Evolutionary conservation across 1,284 basidiomycete genomes (phyloP).

Genomic region (Agaricales sp.): DNA sequence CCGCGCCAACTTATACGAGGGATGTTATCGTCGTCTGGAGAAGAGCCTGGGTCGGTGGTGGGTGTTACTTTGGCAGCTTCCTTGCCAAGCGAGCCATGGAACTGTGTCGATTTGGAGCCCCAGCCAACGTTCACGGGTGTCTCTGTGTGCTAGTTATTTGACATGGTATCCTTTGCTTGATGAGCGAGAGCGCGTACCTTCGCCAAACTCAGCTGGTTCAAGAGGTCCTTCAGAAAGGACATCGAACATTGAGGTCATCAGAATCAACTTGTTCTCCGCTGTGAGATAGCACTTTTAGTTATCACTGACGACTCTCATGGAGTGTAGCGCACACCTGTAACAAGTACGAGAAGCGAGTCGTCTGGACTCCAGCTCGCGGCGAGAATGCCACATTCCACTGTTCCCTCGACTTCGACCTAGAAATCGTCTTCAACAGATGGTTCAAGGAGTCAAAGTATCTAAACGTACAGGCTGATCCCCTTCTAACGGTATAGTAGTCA

Average conservation of each 20-base stretch:
- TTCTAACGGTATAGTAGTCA: slow-evolving; percentile 54
- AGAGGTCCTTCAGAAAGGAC: slow-evolving; percentile 75
- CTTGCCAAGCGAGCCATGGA: slow-evolving; percentile 94
- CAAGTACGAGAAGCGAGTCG: slow-evolving; percentile 72
- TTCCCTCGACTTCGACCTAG: slow-evolving; percentile 73
- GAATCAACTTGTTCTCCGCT: slow-evolving; percentile 75
- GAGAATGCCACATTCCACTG: slow-evolving; percentile 76
- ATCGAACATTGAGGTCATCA: slow-evolving; percentile 88
- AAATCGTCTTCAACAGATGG: slow-evolving; percentile 10
- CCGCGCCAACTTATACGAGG: slow-evolving; percentile 89
- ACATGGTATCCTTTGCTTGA: slow-evolving; percentile 4
- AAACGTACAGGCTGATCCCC: slow-evolving; percentile 30
- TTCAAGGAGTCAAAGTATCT: slow-evolving; percentile 4
- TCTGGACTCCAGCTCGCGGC: slow-evolving; percentile 89
- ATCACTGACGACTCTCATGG: background rate
- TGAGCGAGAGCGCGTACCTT: slow-evolving; percentile 54
- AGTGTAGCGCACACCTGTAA: slow-evolving; percentile 49
- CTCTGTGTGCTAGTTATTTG: slow-evolving; percentile 33
- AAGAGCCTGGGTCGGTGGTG: slow-evolving; percentile 32
- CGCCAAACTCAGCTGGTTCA: slow-evolving; percentile 73
- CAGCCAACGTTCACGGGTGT: slow-evolving; percentile 93
- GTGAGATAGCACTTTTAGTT: slow-evolving; percentile 3
- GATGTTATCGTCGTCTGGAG: slow-evolving; percentile 63
- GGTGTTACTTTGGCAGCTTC: slow-evolving; percentile 57
- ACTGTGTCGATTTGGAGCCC: slow-evolving; percentile 96